Evolutionary conservation across 75 land plant genomes (phyloP), one percentile per base, ranked within the genome.

Genomic region (Larix kaempferi): DNA sequence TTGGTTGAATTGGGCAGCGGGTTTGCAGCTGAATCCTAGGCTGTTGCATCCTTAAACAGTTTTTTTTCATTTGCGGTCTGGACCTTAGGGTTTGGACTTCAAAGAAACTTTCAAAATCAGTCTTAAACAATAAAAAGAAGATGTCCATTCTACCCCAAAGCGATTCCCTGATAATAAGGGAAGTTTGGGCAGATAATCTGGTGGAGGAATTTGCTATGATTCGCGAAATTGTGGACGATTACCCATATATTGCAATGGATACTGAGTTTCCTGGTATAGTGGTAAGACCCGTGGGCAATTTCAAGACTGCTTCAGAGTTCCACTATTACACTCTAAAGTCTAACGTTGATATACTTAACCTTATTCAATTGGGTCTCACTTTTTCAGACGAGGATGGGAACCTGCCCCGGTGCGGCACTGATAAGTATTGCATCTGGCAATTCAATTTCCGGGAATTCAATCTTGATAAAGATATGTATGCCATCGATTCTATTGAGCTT

Each of bases 261-360:
- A 91, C 93, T 2, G 93, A 91, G 86, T 91, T 91, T 76, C 93
- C 93, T 13, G 92, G 92, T 1, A 69, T 90, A 56, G 91, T 90
- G 39, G 78, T 87, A 76, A 79, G 91, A 6, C 92, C 92, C 2
- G 79, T 89, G 41, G 93, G 87, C 3, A 79, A 55, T 64, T 90
- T 85, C 77, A 85, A 79, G 82, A 75, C 74, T 56, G 78, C 64
- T 76, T 74, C 88, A 58, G 94, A 90, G 21, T 88, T 58, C 57
- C 80, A 90, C 56, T 92, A 91, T 71, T 73, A 83, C 73, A 84
- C 86, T 5, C 76, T 92, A 37, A 81, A 87, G 77, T 88, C 85
- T 17, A 92, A 92, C 60, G 94, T 92, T 44, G 88, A 92, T 74
- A 63, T 88, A 84, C 81, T 92, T 39, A 87, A 92, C 74, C 83